Percentiles rank a stretch among this genome's conserved stretches.
Evolutionary conservation across 2,329 filamentous ascomycete genomes (phyloP).

Genomic region (Chaetothyriales sp.): DNA sequence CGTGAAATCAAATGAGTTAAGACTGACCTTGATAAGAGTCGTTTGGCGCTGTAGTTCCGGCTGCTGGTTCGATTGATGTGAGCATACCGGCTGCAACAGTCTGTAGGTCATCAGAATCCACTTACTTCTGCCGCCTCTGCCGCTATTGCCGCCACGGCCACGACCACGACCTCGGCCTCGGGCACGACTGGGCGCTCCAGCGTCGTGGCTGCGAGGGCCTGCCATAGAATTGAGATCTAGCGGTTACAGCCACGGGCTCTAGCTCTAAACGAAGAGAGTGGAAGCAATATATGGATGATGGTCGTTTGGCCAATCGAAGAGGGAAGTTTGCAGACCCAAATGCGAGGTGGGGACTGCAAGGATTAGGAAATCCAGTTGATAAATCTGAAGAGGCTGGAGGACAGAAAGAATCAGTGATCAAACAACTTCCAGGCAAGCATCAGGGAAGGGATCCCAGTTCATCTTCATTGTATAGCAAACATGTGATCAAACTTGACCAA

Average conservation of each 20-base stretch:
- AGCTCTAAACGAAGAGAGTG: neutral
- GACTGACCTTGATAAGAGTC: neutral
- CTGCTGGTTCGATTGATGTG: neutral
- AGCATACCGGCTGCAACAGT: neutral
- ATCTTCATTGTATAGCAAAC: neutral
- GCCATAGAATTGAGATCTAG: neutral
- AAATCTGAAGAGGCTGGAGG: neutral
- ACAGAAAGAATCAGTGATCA: neutral
- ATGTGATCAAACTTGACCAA: neutral
- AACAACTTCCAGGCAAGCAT: neutral
- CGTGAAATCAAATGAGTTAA: neutral
- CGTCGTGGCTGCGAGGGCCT: neutral
- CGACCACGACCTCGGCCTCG: constrained; percentile 3
- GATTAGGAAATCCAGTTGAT: neutral
- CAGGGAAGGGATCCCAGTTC: neutral
- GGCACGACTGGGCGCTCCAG: neutral
- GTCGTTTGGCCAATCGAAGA: no score
- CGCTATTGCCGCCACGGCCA: constrained; percentile 1
- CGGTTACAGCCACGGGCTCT: neutral
- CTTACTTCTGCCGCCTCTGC: neutral
- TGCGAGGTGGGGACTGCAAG: neutral
- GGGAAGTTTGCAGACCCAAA: neutral
- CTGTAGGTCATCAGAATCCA: neutral
- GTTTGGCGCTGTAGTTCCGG: neutral
- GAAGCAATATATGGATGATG: neutral